These are phyloP conservation scores for Niveomyces coronatus DNA, from an alignment of 2,329 filamentous ascomycete genomes.

Conservation along the genomic window DNA sequence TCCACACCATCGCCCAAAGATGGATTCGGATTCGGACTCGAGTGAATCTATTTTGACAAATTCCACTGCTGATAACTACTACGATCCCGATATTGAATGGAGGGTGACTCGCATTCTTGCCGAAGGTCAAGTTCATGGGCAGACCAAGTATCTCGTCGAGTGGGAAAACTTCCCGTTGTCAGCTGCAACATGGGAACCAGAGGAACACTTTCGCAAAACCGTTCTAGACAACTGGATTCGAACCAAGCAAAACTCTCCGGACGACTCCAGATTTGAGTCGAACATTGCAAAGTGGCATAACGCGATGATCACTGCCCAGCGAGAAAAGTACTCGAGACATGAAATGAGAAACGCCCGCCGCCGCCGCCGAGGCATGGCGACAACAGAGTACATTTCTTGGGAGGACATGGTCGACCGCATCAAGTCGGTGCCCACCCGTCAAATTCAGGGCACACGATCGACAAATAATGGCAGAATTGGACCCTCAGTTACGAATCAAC, in stretches of 20 bases:
- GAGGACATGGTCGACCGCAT: conserved; percentile 15
- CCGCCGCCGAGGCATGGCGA: conserved; percentile 23
- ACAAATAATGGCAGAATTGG: no score
- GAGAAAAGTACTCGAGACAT: conserved; percentile 27
- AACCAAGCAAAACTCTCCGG: conserved; percentile 25
- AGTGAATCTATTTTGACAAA: background rate
- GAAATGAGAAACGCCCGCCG: conserved; percentile 34
- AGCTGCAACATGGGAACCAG: conserved; percentile 41
- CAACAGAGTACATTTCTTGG: conserved; percentile 14
- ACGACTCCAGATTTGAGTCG: conserved; percentile 27
- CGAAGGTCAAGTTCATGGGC: conserved; percentile 24
- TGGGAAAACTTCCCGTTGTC: conserved; percentile 27
- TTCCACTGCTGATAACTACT: conserved; percentile 22
- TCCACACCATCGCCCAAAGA: no score
- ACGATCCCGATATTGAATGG: conserved; percentile 35
- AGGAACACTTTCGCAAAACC: conserved; percentile 28
- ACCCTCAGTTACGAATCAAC: no score
- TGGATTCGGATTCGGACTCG: background rate
- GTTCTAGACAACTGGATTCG: conserved; percentile 34
- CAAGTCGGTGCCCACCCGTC: conserved; percentile 12
- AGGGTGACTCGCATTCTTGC: conserved; percentile 41
- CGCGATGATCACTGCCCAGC: conserved; percentile 19
- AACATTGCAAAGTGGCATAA: conserved; percentile 27
- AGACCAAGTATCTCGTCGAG: conserved; percentile 23
- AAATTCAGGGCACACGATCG: no score